Percentiles rank a stretch among this genome's conserved stretches.
phyloP scores from a whole-genome alignment of 2,329 filamentous ascomycete species.

The Arthrobotrys megalospora region DNA sequence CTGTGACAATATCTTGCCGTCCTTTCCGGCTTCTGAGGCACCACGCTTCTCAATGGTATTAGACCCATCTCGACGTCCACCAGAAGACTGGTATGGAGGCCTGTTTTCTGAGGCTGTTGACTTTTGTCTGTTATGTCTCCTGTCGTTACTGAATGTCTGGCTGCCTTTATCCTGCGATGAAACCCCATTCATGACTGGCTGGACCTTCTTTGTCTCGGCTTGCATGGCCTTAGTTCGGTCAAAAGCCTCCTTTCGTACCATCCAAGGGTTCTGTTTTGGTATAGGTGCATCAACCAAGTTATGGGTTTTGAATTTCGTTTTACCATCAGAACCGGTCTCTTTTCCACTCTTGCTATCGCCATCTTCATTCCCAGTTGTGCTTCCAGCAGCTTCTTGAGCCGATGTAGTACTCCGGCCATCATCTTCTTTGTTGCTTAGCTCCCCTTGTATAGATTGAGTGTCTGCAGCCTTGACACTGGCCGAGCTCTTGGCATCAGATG shows the following conservation, averaged over 20 bases:
- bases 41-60: slow-evolving; percentile 46
- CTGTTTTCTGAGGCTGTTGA: slow-evolving; percentile 47
- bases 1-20: slow-evolving; percentile 41
- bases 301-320: slow-evolving; percentile 57
- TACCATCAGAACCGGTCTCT: slow-evolving; percentile 45
- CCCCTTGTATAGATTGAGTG: slow-evolving; percentile 43
- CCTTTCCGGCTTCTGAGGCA: slow-evolving; percentile 36
- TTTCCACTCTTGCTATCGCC: slow-evolving; percentile 52
- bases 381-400: slow-evolving; percentile 53
- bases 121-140: slow-evolving; percentile 53
- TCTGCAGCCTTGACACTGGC: slow-evolving; percentile 41
- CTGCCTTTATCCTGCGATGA: slow-evolving; percentile 46
- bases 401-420: slow-evolving; percentile 47
- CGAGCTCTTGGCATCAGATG: slow-evolving; percentile 40
- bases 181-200: slow-evolving; percentile 46
- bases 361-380: slow-evolving; percentile 47
- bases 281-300: slow-evolving; percentile 57
- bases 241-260: slow-evolving; percentile 50
- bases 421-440: slow-evolving; percentile 51
- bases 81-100: slow-evolving; percentile 33
- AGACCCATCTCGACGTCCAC: slow-evolving; percentile 49
- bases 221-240: slow-evolving; percentile 47
- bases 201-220: slow-evolving; percentile 42
- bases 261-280: slow-evolving; percentile 58
- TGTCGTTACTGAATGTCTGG: slow-evolving; percentile 52